Evolutionary conservation across 495 filamentous ascomycete species (phyloP).

Genomic region (Aspergillus indologenus): DNA sequence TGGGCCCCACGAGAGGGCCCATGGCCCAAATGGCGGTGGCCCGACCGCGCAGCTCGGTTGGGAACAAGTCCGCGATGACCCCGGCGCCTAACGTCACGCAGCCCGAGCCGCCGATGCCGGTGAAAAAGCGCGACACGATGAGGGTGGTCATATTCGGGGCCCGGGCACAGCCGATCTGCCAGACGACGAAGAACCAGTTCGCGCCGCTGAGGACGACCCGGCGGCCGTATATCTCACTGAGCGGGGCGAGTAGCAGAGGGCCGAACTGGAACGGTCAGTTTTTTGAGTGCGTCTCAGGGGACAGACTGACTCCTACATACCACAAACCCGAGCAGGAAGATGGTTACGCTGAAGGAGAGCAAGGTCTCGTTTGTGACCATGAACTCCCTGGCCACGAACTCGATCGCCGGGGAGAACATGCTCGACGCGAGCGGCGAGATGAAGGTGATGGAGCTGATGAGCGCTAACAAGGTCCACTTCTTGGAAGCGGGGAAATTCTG

Average conservation of each 20-base stretch:
- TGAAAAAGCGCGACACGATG: conserved; percentile 63
- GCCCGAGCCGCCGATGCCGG: conserved; percentile 58
- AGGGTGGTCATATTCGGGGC: conserved; percentile 54
- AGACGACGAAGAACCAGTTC: conserved; percentile 47
- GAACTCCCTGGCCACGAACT: conserved; percentile 54
- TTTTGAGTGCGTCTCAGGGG: not conserved
- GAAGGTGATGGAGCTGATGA: conserved; percentile 47
- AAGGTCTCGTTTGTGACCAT: conserved; percentile 52
- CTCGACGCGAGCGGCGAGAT: conserved; percentile 55
- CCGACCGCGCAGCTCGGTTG: conserved; percentile 51
- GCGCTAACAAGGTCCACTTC: conserved; percentile 37
- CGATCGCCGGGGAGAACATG: conserved; percentile 69
- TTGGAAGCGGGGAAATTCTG: conserved; percentile 55
- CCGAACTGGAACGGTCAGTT: conserved; percentile 24
- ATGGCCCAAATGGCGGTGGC: conserved; percentile 55
- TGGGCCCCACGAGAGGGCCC: conserved; percentile 30
- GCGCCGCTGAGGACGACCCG: conserved; percentile 34
- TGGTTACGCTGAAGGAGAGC: conserved; percentile 51
- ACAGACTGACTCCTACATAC: conserved; percentile 23
- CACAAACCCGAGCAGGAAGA: conserved; percentile 59
- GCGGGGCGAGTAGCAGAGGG: conserved; percentile 43
- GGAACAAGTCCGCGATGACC: conserved; percentile 59
- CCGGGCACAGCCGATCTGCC: conserved; percentile 68
- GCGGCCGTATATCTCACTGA: conserved; percentile 45
- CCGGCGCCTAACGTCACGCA: conserved; percentile 46